Base-by-base conservation (phyloP, 2,329 filamentous ascomycete genomes). In the Tolypocladium amazonense region DNA sequence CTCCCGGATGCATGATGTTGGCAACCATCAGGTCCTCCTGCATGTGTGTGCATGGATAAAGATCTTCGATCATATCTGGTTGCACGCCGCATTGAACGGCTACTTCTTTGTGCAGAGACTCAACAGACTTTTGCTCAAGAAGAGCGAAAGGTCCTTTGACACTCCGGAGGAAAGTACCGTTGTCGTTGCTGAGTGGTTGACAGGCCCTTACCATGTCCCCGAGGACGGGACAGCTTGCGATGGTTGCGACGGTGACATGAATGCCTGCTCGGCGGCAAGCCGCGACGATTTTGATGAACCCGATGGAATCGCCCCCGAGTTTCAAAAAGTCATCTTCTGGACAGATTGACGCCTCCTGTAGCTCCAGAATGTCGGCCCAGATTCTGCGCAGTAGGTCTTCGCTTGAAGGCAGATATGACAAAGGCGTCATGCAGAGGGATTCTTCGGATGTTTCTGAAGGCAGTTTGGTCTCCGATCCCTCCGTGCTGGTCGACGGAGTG, bases 241-340 rank as follows among this genome's bases (percentile, higher is more conserved):
- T 45, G 56, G 56, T 27, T 15, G 56, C 43, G n/a, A 58, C 56
- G 35, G 30, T 52, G 14, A 25, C 45, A 11, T 38, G n/a, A 7
- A 58, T 18, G 18, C 45, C 56, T 15, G 45, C 43, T 39, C 23
- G 43, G 18, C 45, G 56, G 18, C 56, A 58, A 33, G 56, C 56
- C 11, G 56, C 56, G 11, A 58, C 56, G 8, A 58, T 18, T 52
- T 38, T 58, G 35, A 58, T 58, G n/a, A 58, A 30, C 1, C 56
- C 56, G 56, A 60, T 58, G 14, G 59, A 60, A 25, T 60, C 56
- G 27, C 59, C 59, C 8, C 59, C 59, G 14, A 60, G 50, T n/a
- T 38, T 43, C n/a, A 57, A 38, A 38, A 60, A 57, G 30, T 60
- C 50, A 35, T 57, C 59, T 20, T 55, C 45, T 7, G 33, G 15